These are phyloP conservation scores for Protomyces pachydermus DNA, from an alignment of 1,139 yeast genomes.

Conservation along the genomic window DNA sequence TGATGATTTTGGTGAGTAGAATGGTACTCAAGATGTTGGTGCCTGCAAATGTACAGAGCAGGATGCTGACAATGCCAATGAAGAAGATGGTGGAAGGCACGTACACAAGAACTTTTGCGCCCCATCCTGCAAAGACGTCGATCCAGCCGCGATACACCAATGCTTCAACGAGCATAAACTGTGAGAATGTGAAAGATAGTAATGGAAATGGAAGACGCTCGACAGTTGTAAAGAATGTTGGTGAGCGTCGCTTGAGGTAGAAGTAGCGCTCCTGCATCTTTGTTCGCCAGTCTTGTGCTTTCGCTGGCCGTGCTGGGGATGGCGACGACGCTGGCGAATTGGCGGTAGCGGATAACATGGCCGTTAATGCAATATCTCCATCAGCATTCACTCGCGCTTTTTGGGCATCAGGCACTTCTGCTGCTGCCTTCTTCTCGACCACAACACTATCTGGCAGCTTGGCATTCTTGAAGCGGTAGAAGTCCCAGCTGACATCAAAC, in stretches of 20 bases:
- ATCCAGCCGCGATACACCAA: conserved; percentile 27
- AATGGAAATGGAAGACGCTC: conserved; percentile 24
- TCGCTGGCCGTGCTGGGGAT: neutral
- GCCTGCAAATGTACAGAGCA: conserved; percentile 26
- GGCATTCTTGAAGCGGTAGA: conserved; percentile 11
- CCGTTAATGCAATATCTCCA: neutral
- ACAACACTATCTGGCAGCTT: conserved; percentile 1
- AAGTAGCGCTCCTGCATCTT: neutral
- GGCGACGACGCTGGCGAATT: neutral
- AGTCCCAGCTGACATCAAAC: conserved; percentile 26
- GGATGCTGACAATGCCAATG: conserved; percentile 18
- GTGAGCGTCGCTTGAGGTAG: neutral
- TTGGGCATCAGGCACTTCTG: neutral
- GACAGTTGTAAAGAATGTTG: conserved; percentile 19
- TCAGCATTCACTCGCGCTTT: neutral
- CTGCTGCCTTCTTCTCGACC: neutral
- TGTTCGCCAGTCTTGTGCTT: neutral
- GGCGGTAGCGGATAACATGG: neutral
- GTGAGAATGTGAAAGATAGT: conserved; percentile 23
- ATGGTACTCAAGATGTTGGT: conserved; percentile 26
- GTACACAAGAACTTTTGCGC: neutral
- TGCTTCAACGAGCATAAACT: conserved; percentile 28
- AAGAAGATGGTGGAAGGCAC: conserved; percentile 19
- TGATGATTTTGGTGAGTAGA: conserved; percentile 21
- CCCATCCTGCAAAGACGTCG: conserved; percentile 23